Evolutionary conservation across 108 stramenopile species (phyloP), one percentile per base, ranked within the genome.

Genomic region (Skeletonema marinoi): DNA sequence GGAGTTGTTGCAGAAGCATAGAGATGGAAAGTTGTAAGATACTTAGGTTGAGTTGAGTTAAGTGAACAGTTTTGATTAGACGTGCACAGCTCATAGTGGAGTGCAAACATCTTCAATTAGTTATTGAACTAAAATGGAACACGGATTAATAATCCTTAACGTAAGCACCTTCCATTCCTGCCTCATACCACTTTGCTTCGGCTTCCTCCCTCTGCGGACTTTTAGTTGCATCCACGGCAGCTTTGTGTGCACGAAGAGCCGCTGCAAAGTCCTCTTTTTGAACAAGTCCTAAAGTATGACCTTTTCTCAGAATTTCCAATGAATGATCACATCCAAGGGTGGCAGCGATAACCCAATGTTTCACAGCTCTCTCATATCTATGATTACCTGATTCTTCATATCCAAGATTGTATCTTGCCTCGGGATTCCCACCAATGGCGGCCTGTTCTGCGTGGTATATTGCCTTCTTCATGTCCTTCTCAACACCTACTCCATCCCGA

Each of bases 1-100:
- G 78, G 89, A 95, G 41, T 71, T 97, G 32, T 54, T 97, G 30
- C 68, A 89, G 51, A 78, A 94, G 74, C 86, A 96, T 88, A 83
- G 94, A 25, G 78, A 71, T 21, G 88, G 88, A 17, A 84, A 80
- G 66, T 62, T 77, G 63, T 76, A 66, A 25, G 25, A 25, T 25
- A n/a, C n/a, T n/a, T n/a, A 25, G 25, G 44, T 9, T 39, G 1
- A 7, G 38, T 9, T 39, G 38, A 51, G 19, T 4, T 51, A 19
- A 2, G 19, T 41, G 39, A 11, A 35, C 33, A 35, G 4, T 35
- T 25, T 25, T 25, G 25, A 25, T 25, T 25, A 25, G 25, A 25
- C 25, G 25, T 25, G 25, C 25, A 25, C 25, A 25, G 0, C 25
- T 25, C 25, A 25, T 25, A 25, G 25, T 25, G 25, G 25, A 25